phyloP scores from a whole-genome alignment of 2,329 filamentous ascomycete genomes.

The Xylaria sp. region DNA sequence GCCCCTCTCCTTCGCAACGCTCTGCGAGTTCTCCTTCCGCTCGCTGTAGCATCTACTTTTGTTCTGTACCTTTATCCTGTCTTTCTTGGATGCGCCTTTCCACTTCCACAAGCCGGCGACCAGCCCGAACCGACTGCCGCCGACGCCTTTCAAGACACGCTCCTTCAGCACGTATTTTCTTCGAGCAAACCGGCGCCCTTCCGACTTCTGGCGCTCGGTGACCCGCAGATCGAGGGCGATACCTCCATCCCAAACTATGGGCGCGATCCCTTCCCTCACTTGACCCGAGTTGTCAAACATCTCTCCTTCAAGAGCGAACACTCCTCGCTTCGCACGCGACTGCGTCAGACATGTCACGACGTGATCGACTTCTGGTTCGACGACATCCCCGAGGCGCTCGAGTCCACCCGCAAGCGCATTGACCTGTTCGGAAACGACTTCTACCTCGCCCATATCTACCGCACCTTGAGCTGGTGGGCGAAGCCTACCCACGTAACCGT shows the following conservation, averaged over 20 bases:
- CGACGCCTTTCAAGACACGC: slow-evolving; percentile 44
- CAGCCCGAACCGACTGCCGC: slow-evolving; percentile 14
- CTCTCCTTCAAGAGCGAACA: slow-evolving; percentile 51
- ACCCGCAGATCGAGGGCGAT: slow-evolving; percentile 93
- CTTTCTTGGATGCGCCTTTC: slow-evolving; percentile 81
- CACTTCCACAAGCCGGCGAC: slow-evolving; percentile 46
- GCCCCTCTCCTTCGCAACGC: slow-evolving; percentile 56
- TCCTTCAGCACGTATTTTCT: slow-evolving; percentile 37
- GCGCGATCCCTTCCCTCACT: slow-evolving; percentile 57
- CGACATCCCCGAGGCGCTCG: slow-evolving; percentile 69
- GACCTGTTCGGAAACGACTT: slow-evolving; percentile 93
- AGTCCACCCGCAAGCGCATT: slow-evolving; percentile 74
- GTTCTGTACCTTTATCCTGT: slow-evolving; percentile 89
- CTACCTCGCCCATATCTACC: slow-evolving; percentile 92
- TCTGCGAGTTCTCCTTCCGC: slow-evolving; percentile 60
- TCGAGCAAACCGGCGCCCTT: slow-evolving; percentile 66
- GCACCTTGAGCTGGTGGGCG: slow-evolving; percentile 81
- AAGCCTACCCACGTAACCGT: slow-evolving; percentile 85
- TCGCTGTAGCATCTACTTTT: slow-evolving; percentile 69
- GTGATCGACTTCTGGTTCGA: slow-evolving; percentile 63
- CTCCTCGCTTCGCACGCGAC: slow-evolving; percentile 52
- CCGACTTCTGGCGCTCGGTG: slow-evolving; percentile 82
- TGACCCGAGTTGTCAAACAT: slow-evolving; percentile 50
- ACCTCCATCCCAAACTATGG: slow-evolving; percentile 71
- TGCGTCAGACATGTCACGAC: slow-evolving; percentile 59